Percentiles rank a stretch among this genome's conserved stretches.
Conservation (phyloP, 345 rosid genomes). For the Melaleuca quinquenervia region DNA sequence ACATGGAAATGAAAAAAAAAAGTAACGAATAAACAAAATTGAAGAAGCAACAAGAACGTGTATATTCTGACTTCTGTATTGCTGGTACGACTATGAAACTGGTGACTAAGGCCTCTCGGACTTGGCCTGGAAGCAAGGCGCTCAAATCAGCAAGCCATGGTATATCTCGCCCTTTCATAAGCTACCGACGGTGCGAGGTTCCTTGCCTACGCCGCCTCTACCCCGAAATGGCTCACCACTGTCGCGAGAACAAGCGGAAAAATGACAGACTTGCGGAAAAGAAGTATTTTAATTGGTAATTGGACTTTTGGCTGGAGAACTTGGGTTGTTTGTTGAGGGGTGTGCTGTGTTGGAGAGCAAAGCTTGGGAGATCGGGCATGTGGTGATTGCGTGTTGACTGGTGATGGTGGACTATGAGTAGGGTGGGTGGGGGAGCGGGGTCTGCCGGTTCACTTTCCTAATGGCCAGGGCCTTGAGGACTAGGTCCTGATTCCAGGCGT, state of each 20-base stretch:
- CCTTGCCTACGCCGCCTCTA: constrained; percentile 10
- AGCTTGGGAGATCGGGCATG: neutral
- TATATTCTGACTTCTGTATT: neutral
- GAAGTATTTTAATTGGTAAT: neutral
- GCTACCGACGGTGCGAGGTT: neutral
- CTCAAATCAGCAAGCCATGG: constrained; percentile 2
- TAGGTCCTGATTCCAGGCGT: constrained; percentile 26
- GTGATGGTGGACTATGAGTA: neutral
- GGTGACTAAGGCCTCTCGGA: neutral
- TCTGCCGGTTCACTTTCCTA: neutral
- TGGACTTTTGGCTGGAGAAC: neutral
- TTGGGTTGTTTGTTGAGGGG: neutral
- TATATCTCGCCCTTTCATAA: neutral
- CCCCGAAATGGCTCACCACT: constrained; percentile 1
- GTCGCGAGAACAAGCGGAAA: constrained; percentile 7
- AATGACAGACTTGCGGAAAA: constrained; percentile 8
- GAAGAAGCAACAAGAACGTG: neutral
- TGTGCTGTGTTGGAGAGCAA: neutral
- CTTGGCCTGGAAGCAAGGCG: neutral
- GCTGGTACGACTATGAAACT: neutral
- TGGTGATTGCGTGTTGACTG: neutral
- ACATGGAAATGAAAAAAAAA: neutral
- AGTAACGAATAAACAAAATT: neutral
- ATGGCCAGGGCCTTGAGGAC: constrained; percentile 33
- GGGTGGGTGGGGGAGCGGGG: neutral